Evolutionary conservation across 495 filamentous ascomycete genomes (phyloP), one percentile per base, ranked within the genome.

Genomic region (Neurospora sp.): DNA sequence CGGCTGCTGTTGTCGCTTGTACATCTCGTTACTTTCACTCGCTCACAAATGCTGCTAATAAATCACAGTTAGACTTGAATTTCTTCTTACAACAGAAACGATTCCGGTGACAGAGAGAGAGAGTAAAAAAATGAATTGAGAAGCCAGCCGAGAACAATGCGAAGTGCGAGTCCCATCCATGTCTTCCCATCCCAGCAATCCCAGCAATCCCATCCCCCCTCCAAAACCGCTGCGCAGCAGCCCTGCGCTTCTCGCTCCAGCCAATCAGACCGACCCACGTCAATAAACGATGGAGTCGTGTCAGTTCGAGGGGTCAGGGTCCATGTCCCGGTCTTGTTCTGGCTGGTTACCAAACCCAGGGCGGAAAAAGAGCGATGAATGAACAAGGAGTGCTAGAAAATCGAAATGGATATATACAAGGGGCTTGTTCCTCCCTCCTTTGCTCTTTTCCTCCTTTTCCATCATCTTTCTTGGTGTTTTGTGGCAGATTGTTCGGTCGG

Each of bases 191-290:
- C 31, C 31, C 31, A 35, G 31, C 31, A 35, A 35, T 35, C n/a
- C 44, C 44, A 20, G 8, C 41, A n/a, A 44, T 40, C 10, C 16
- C 16, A 5, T 31, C 48, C 48, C 48, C 22, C 48, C 20, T 14
- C 48, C 48, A 59, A 59, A 59, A 27, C 10, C 45, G 48, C 48
- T 12, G 48, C n/a, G n/a, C 44, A 48, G n/a, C 44, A 48, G 45
- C n/a, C 40, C 40, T 41, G 40, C 18, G 18, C 42, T 45, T 18
- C n/a, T 44, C 16, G 42, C 42, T 45, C 18, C 74, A 76, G 71
- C 79, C 79, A 81, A 81, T 81, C 74, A 78, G 38, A 73, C 75
- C 73, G 20, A 76, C 79, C 72, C 79, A 81, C 79, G 79, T 81
- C 79, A 81, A 79, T 79, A 48, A 72, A 59, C 48, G 22, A 59